phyloP scores from a whole-genome alignment of 768 basidiomycete genomes.

The Suillus lakei region DNA sequence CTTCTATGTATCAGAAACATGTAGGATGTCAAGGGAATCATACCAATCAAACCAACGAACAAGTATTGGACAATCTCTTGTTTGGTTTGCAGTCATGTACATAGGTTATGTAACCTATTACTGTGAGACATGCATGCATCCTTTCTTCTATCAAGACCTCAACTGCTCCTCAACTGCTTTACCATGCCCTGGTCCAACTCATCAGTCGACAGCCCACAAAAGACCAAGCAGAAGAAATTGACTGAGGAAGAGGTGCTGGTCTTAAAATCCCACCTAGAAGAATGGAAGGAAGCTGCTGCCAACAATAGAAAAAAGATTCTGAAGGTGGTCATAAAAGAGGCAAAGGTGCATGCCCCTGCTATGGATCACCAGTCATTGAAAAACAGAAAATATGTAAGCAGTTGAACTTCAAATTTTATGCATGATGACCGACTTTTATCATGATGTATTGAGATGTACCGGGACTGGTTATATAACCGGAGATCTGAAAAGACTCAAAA shows the following conservation, averaged over 20 bases:
- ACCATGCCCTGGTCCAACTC: background rate
- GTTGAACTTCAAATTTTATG: background rate
- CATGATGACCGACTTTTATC: background rate
- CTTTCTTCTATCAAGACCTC: background rate
- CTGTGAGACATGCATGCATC: background rate
- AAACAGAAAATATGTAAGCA: background rate
- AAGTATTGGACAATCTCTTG: background rate
- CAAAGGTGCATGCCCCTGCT: background rate
- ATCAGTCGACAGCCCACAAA: background rate
- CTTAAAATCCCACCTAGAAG: constrained; percentile 1
- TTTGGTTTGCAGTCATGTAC: background rate
- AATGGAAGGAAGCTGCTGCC: background rate
- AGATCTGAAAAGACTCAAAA: background rate
- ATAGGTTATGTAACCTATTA: background rate
- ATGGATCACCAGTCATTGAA: background rate
- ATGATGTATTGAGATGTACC: background rate
- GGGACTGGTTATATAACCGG: constrained; percentile 3
- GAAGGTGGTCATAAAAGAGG: background rate
- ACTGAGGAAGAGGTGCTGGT: background rate
- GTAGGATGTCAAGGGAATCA: background rate
- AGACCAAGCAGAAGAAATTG: background rate
- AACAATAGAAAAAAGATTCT: background rate
- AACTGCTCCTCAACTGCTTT: too few species aligned
- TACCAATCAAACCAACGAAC: background rate
- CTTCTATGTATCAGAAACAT: background rate